Base-by-base conservation (phyloP, 371 early-diverging fungal species). In the Lichtheimia ramosa region DNA sequence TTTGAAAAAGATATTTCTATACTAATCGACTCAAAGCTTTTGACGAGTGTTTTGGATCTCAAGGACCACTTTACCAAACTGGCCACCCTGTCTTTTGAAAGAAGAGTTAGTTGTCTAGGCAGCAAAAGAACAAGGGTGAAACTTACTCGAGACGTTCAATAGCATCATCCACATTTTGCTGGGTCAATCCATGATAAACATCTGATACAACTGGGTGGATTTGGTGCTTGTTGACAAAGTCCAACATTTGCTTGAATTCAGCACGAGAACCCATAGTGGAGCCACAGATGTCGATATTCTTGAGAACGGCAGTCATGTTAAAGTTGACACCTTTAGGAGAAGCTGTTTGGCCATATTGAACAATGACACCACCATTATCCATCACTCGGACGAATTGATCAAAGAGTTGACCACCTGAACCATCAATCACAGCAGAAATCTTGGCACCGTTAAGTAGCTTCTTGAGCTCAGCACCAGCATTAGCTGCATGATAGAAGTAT, bases 381-480 rank as follows among this genome's bases (percentile, higher is more conserved):
- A 83, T 66, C 12, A 84, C 63, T 13, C 50, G 53, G 7, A 65
- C 68, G 50, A 77, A 79, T 1, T 68, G 56, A 24, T 61, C 63
- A 66, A 76, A 74, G 13, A 81, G 68, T 10, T 75, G 75, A 23
- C 89, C 89, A 27, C 86, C 86, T 21, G 89, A 86, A 20, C 91
- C 88, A 64, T 91, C 91, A 51, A 91, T 78, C 15, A 91, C 76
- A 20, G 83, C 77, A 23, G 85, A 77, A 25, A 88, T 64, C n/a
- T 48, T 55, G 14, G 71, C 72, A 0, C 67, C 71, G 15, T 73
- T 74, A 20, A 78, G 43, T 18, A 77, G 51, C 23, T 73, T 67
- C 49, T 82, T 77, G 14, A 89, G 66, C 23, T 83, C 73, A 27
- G 56, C 57, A 3, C 69, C 69, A 76, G 80, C 84, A n/a, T 79